Percentiles rank a stretch among this genome's conserved stretches.
phyloP scores from a whole-genome alignment of 2,329 filamentous ascomycete genomes.

The Xylariales sp. region DNA sequence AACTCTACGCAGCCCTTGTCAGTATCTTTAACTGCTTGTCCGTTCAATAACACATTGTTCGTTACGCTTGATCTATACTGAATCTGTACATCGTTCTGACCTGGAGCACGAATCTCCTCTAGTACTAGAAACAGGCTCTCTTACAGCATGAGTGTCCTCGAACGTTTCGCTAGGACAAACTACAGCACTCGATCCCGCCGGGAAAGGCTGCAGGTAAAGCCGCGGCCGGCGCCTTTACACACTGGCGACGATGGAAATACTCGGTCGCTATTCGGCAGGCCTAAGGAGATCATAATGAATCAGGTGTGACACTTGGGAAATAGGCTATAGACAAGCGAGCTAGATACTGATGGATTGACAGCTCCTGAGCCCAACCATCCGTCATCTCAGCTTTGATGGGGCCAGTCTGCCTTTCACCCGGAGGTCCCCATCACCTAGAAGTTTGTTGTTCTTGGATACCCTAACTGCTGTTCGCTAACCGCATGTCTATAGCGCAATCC shows the following conservation, averaged over 20 bases:
- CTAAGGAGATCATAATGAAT: conserved; percentile 22
- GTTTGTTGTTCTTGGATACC: conserved; percentile 11
- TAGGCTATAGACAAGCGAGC: conserved; percentile 1
- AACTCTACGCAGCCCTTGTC: too few species aligned
- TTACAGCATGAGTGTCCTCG: conserved; percentile 21
- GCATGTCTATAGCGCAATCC: conserved; percentile 10
- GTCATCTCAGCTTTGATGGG: conserved; percentile 25
- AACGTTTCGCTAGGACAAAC: conserved; percentile 21
- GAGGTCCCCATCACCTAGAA: conserved; percentile 17
- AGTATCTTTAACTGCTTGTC: too few species aligned
- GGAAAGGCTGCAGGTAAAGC: conserved; percentile 17
- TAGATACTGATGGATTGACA: conserved; percentile 8
- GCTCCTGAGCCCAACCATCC: conserved; percentile 25
- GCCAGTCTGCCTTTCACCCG: conserved; percentile 15
- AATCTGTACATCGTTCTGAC: too few species aligned
- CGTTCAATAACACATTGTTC: too few species aligned
- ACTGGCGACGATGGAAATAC: conserved; percentile 18
- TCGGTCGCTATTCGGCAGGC: conserved; percentile 18
- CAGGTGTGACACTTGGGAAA: conserved; percentile 15
- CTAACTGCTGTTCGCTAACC: conserved; percentile 1
- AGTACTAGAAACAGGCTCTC: too few species aligned
- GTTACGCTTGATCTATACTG: too few species aligned
- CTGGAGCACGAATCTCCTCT: too few species aligned
- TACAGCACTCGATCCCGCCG: conserved; percentile 15
- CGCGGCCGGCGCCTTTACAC: conserved; percentile 13